phyloP scores from a whole-genome alignment of 768 basidiomycete species.

The Tylopilus balloui region DNA sequence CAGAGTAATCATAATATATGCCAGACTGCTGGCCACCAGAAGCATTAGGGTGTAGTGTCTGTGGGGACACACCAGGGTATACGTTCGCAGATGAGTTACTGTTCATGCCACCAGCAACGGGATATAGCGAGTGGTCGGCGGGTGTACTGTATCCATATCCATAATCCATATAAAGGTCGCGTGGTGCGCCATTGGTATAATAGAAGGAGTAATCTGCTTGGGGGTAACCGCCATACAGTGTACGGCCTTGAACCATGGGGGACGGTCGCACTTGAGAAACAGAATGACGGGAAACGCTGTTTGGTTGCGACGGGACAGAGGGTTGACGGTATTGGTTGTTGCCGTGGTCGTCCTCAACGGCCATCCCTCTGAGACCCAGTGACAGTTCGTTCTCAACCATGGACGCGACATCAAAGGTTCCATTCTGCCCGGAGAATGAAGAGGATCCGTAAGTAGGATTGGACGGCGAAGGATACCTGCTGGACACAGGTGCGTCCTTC shows the following conservation, averaged over 20 bases:
- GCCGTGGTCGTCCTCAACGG: constrained; percentile 50
- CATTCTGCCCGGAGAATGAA: constrained; percentile 29
- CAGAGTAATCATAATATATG: constrained; percentile 57
- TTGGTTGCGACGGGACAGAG: constrained; percentile 25
- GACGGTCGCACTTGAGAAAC: constrained; percentile 39
- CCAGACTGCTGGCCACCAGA: constrained; percentile 45
- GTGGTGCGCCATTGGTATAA: constrained; percentile 47
- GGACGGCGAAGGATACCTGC: constrained; percentile 48
- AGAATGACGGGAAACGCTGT: constrained; percentile 29
- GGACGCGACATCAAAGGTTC: constrained; percentile 37
- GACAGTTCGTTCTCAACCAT: constrained; percentile 52
- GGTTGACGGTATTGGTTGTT: constrained; percentile 38
- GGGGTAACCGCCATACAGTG: constrained; percentile 47
- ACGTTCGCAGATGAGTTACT: constrained; percentile 41
- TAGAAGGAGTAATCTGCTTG: constrained; percentile 58
- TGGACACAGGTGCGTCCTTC: constrained; percentile 36
- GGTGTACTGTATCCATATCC: constrained; percentile 51
- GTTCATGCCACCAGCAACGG: constrained; percentile 42
- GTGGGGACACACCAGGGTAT: constrained; percentile 46
- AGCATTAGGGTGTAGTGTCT: constrained; percentile 40
- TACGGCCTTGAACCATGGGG: constrained; percentile 42
- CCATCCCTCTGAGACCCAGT: constrained; percentile 57
- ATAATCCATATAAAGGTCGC: constrained; percentile 52
- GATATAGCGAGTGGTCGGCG: constrained; percentile 50
- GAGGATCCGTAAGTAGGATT: constrained; percentile 32